Percentiles rank a stretch among this genome's conserved stretches.
These are phyloP conservation scores for Wallacemonas rigidus DNA, from an alignment of 208 protist genomes.

Conservation along the genomic window DNA sequence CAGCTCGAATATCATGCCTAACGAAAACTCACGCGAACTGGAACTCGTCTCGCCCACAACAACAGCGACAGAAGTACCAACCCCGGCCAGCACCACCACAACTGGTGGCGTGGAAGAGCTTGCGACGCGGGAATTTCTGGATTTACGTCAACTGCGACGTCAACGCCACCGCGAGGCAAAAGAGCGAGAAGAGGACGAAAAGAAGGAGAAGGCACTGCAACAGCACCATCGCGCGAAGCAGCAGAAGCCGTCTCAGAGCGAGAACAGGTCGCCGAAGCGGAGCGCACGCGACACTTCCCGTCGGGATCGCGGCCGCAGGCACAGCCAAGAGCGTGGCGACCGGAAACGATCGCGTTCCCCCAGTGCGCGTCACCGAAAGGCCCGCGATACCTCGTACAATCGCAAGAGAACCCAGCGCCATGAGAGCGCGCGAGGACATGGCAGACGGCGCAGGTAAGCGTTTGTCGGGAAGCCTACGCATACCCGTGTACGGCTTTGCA, in stretches of 20 bases:
- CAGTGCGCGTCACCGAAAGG: not conserved
- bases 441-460: too few species aligned
- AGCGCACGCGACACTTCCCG: too few species aligned
- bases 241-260: not conserved
- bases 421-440: too few species aligned
- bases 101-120: not conserved
- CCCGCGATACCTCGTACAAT: too few species aligned
- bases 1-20: too few species aligned
- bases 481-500: too few species aligned
- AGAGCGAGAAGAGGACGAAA: not conserved
- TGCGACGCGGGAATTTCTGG: constrained; percentile 16
- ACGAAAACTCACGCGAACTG: too few species aligned
- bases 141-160: constrained; percentile 17
- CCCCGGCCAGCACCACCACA: not conserved
- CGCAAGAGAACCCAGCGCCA: too few species aligned
- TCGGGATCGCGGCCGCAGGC: too few species aligned
- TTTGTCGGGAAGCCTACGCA: too few species aligned
- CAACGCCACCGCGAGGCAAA: constrained; percentile 17
- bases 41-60: not conserved
- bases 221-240: not conserved
- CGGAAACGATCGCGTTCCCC: constrained; percentile 1
- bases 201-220: not conserved
- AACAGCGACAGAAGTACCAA: not conserved
- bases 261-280: not conserved
- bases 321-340: not conserved